Evolutionary conservation across 352 stramenopile species (phyloP).

Genomic region (Globisporangium cederbergense): DNA sequence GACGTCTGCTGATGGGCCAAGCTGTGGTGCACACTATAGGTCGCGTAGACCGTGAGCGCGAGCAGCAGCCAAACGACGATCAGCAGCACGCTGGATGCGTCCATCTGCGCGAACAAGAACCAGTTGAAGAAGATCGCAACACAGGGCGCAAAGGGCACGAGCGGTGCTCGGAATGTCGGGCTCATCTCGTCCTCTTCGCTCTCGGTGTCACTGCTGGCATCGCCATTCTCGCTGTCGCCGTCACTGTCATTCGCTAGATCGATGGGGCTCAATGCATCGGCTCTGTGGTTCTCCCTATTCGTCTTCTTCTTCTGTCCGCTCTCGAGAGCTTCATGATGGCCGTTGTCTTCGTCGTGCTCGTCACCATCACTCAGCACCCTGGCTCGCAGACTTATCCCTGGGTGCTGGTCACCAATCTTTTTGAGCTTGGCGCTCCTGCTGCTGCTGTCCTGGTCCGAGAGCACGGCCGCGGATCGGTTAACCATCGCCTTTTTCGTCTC

Average conservation of each 20-base stretch:
- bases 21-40: slow-evolving; percentile 70
- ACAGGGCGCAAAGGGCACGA: slow-evolving; percentile 76
- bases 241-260: slow-evolving; percentile 3
- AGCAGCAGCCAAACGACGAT: slow-evolving; percentile 69
- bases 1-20: slow-evolving; percentile 63
- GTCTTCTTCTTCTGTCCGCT: slow-evolving; percentile 15
- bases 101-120: slow-evolving; percentile 85
- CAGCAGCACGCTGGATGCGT: slow-evolving; percentile 52
- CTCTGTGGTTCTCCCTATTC: slow-evolving; percentile 5
- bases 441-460: neutral
- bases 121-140: slow-evolving; percentile 88
- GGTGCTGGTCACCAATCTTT: slow-evolving; percentile 7
- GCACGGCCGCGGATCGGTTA: neutral
- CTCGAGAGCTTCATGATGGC: slow-evolving; percentile 11
- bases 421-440: neutral
- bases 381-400: slow-evolving; percentile 1
- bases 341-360: slow-evolving; percentile 21
- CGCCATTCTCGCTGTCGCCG: slow-evolving; percentile 1
- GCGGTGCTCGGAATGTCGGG: slow-evolving; percentile 53
- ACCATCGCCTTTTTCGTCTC: slow-evolving; percentile 3
- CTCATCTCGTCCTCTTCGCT: slow-evolving; percentile 2
- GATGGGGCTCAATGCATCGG: slow-evolving; percentile 1
- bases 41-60: slow-evolving; percentile 61
- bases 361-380: slow-evolving; percentile 17
- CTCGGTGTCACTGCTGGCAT: neutral